phyloP scores from a whole-genome alignment of 1,139 yeast species.

The Nematodospora anomalae region DNA sequence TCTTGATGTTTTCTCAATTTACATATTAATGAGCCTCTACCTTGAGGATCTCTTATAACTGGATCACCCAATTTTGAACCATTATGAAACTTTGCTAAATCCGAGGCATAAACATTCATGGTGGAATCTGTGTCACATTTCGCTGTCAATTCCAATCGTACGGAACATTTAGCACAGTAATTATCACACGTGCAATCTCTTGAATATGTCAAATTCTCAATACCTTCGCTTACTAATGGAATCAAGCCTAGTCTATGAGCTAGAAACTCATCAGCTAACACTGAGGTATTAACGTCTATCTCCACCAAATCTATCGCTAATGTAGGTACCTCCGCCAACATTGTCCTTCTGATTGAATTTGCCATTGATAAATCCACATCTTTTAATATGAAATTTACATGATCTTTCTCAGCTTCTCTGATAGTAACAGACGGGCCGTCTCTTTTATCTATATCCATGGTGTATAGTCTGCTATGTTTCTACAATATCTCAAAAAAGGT shows the following conservation, averaged over 20 bases:
- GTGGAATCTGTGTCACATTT: conserved; percentile 86
- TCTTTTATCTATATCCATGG: conserved; percentile 41
- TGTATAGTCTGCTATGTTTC: conserved; percentile 5
- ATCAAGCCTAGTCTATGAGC: conserved; percentile 91
- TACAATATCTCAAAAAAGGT: no score
- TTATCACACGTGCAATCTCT: conserved; percentile 98
- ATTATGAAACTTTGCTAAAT: conserved; percentile 58
- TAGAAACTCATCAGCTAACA: conserved; percentile 92
- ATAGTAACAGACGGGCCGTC: conserved; percentile 80
- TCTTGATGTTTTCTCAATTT: conserved; percentile 93
- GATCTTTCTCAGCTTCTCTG: conserved; percentile 79
- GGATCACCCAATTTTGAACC: conserved; percentile 72
- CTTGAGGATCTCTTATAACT: conserved; percentile 72
- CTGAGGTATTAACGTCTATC: conserved; percentile 89
- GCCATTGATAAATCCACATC: conserved; percentile 91
- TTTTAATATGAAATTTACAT: conserved; percentile 84
- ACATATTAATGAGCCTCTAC: conserved; percentile 84
- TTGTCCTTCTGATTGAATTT: conserved; percentile 85
- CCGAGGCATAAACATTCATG: conserved; percentile 87
- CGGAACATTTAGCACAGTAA: conserved; percentile 93
- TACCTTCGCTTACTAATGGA: conserved; percentile 82
- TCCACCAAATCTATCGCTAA: conserved; percentile 95
- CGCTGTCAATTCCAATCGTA: conserved; percentile 80
- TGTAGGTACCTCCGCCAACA: conserved; percentile 96
- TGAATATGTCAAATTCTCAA: conserved; percentile 76